Conservation (phyloP, 192 early-diverging fungal species). For the Mortierella alpina region DNA sequence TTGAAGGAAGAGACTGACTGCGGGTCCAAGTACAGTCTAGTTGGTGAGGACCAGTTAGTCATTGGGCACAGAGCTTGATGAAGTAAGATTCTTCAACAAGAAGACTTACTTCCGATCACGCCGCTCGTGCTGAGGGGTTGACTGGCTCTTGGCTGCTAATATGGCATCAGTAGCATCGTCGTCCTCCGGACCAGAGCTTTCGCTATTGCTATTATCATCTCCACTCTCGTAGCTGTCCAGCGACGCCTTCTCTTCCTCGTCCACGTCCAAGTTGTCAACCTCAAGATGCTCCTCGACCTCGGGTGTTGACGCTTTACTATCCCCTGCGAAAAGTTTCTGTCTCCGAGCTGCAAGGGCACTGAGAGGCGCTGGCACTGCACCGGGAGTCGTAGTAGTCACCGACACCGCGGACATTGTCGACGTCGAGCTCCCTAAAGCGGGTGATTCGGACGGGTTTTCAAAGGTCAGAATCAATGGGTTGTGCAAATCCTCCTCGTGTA, state of each 20-base stretch:
- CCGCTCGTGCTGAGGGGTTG: conserved; percentile 1
- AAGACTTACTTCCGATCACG: conserved; percentile 40
- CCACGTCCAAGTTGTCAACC: conserved; percentile 28
- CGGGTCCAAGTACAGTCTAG: conserved; percentile 36
- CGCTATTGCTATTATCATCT: conserved; percentile 11
- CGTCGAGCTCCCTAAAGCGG: background rate
- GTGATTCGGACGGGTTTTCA: background rate
- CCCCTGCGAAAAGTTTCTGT: conserved; percentile 7
- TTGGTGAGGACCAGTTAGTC: background rate
- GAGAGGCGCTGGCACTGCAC: conserved; percentile 14
- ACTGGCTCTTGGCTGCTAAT: background rate
- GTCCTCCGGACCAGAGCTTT: conserved; percentile 1
- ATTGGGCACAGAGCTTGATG: background rate
- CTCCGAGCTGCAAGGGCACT: conserved; percentile 42
- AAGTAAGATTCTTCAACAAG: background rate
- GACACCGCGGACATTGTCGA: background rate
- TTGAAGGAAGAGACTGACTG: conserved; percentile 52
- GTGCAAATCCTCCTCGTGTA: background rate
- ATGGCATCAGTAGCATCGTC: background rate
- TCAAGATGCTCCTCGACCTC: conserved; percentile 23
- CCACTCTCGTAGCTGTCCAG: conserved; percentile 18
- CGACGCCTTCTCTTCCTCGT: conserved; percentile 33
- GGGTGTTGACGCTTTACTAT: conserved; percentile 4
- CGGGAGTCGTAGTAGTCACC: conserved; percentile 2
- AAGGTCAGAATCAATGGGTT: background rate